A percentile compares a stretch with the other conserved stretches of the same genome.
These are phyloP conservation scores for Malania oleifera DNA, from an alignment of 164 flowering plant genomes.

Conservation along the genomic window DNA sequence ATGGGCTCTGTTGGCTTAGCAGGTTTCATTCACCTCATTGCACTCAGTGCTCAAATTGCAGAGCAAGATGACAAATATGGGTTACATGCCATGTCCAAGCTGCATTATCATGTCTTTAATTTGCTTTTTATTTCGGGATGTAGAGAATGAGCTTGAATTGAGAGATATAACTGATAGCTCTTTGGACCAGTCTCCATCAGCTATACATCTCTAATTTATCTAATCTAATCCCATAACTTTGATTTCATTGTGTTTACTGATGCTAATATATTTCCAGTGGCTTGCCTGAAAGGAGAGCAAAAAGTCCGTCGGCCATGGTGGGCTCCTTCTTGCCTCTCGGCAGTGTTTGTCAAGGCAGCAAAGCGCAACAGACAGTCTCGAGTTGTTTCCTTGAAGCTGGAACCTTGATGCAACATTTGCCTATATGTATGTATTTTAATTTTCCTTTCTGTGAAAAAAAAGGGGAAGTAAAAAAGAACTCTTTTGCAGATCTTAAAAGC, in stretches of 20 bases:
- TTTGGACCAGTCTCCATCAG: too few relatives aligned
- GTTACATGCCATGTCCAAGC: too few relatives aligned
- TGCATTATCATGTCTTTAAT: too few relatives aligned
- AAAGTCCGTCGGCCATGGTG: constrained; percentile 96
- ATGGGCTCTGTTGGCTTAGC: too few relatives aligned
- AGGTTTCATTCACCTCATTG: too few relatives aligned
- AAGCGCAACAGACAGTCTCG: constrained; percentile 90
- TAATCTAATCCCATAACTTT: neutral
- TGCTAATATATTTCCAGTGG: constrained; percentile 48
- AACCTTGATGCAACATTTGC: constrained; percentile 43
- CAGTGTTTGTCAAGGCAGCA: constrained; percentile 65
- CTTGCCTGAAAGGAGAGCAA: constrained; percentile 95
- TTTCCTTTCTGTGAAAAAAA: neutral
- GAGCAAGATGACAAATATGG: too few relatives aligned
- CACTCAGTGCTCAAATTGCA: too few relatives aligned
- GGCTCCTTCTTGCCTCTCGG: constrained; percentile 93
- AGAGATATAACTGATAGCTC: too few relatives aligned
- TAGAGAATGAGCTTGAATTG: too few relatives aligned
- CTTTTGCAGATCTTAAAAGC: neutral
- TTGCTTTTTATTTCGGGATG: too few relatives aligned
- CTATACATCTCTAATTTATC: too few relatives aligned
- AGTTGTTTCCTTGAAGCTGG: constrained; percentile 91
- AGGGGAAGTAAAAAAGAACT: constrained; percentile 4
- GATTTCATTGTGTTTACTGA: neutral
- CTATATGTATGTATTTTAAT: constrained; percentile 14